Evolutionary conservation across 306 rosid species (phyloP), one percentile per base, ranked within the genome.

Genomic region (Abrus precatorius): DNA sequence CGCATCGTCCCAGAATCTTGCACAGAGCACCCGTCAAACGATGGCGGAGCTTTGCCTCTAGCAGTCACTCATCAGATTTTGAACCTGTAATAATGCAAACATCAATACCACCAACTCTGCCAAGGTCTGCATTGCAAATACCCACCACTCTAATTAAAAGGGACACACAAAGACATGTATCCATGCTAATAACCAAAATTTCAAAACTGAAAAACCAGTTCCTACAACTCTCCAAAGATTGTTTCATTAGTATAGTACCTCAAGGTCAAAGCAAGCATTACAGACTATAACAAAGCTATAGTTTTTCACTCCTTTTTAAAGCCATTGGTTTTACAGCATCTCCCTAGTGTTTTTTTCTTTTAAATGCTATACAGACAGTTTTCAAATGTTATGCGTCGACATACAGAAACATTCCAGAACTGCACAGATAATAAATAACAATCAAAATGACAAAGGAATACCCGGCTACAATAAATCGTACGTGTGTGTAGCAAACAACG

Each of bases 1-100:
- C 92, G 75, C 92, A 88, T 87, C 84, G 81, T 83, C 68, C 89
- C 93, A 60, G 85, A 66, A 80, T 82, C 72, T 79, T 86, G 86
- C 56, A 40, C 75, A 64, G 87, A 11, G 20, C 78, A 89, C 69
- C 84, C 85, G 10, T 89, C 87, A 76, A 66, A 71, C 2, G 74
- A 57, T 4, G 87, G 61, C 3, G 83, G 83, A 81, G 74, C 59
- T 53, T 74, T 85, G 48, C 91, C 83, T 77, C 93, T 88, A 13
- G 83, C 71, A 52, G 85, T 76, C 91, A 91, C 89, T 74, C 56
- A 52, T 29, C 67, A 66, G 56, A 69, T 13, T 63, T 66, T 44
- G 53, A 59, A 80, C 54, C 79, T 20, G 9, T 50, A 62, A 63
- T 50, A 29, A 45, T 29, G 72, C 73, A 76, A 78, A 80, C 56